Conservation (phyloP, 1,139 yeast genomes). For the Diutina mesorugosa region DNA sequence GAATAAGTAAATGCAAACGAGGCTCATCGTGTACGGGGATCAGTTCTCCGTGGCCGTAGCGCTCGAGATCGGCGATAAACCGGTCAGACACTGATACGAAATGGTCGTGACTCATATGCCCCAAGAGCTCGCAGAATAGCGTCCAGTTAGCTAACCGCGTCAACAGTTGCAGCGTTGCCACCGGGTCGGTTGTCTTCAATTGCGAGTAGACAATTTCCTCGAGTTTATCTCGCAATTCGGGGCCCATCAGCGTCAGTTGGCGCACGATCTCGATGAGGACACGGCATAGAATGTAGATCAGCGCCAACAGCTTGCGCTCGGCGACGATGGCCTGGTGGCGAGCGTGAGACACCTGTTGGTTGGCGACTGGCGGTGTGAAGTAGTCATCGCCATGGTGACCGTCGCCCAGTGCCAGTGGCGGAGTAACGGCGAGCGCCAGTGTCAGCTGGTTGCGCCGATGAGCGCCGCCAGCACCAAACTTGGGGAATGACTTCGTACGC, state of each 20-base stretch:
- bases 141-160: conserved; percentile 92
- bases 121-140: conserved; percentile 76
- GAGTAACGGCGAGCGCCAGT: neutral
- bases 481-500: neutral
- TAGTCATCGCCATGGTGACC: neutral
- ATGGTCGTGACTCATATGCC: conserved; percentile 77
- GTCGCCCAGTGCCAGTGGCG: neutral
- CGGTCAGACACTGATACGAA: conserved; percentile 85
- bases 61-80: conserved; percentile 86
- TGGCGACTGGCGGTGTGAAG: neutral
- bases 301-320: conserved; percentile 74
- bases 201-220: conserved; percentile 94
- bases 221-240: conserved; percentile 68
- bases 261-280: conserved; percentile 87
- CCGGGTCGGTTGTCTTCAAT: conserved; percentile 77
- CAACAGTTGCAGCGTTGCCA: conserved; percentile 45
- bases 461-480: neutral
- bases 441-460: neutral
- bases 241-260: conserved; percentile 73
- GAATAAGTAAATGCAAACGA: conserved; percentile 59
- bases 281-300: conserved; percentile 83
- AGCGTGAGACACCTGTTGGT: conserved; percentile 37
- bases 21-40: conserved; percentile 59
- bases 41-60: conserved; percentile 10
- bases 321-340: conserved; percentile 69